A percentile compares a stretch with the other conserved stretches of the same genome.
Evolutionary conservation across 805 yeast species (phyloP).

Genomic region (Saccharomycopsis vini): DNA sequence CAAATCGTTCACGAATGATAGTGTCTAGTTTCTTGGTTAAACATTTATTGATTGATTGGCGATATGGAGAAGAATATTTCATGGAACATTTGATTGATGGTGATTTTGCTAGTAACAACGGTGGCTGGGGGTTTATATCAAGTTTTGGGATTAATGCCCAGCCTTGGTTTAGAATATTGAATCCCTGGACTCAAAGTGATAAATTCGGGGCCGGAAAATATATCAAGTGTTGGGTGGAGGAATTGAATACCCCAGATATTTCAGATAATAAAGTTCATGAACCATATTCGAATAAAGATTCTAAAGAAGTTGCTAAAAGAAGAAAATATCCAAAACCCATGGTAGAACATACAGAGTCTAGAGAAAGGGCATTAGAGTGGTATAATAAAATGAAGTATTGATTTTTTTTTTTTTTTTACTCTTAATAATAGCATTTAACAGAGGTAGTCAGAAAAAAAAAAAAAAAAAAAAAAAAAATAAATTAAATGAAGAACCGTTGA

Average conservation of each 20-base stretch:
- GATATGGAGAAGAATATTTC: slow-evolving; percentile 46
- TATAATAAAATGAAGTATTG: slow-evolving; percentile 2
- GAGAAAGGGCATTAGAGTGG: slow-evolving; percentile 7
- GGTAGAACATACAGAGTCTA: background rate
- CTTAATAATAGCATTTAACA: background rate
- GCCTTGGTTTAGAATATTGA: slow-evolving; percentile 48
- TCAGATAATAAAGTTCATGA: background rate
- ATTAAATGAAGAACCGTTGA: too few relatives aligned
- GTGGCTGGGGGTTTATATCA: slow-evolving; percentile 51
- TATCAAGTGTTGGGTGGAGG: slow-evolving; percentile 7
- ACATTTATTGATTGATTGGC: slow-evolving; percentile 44
- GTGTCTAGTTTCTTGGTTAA: slow-evolving; percentile 43
- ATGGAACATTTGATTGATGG: slow-evolving; percentile 40
- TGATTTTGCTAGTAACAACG: slow-evolving; percentile 46
- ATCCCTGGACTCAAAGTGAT: slow-evolving; percentile 41
- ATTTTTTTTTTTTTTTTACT: background rate
- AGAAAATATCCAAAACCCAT: slow-evolving; percentile 7
- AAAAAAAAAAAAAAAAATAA: too few relatives aligned
- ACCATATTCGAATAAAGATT: background rate
- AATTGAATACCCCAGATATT: slow-evolving; percentile 1
- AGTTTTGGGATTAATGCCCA: slow-evolving; percentile 47
- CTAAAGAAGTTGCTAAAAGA: background rate
- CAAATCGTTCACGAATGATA: slow-evolving; percentile 46
- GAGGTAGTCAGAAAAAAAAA: too few relatives aligned
- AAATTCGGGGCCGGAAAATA: slow-evolving; percentile 34